Evolutionary conservation across 2,329 filamentous ascomycete genomes (phyloP), one percentile per base, ranked within the genome.

Genomic region (Cytospora mali): DNA sequence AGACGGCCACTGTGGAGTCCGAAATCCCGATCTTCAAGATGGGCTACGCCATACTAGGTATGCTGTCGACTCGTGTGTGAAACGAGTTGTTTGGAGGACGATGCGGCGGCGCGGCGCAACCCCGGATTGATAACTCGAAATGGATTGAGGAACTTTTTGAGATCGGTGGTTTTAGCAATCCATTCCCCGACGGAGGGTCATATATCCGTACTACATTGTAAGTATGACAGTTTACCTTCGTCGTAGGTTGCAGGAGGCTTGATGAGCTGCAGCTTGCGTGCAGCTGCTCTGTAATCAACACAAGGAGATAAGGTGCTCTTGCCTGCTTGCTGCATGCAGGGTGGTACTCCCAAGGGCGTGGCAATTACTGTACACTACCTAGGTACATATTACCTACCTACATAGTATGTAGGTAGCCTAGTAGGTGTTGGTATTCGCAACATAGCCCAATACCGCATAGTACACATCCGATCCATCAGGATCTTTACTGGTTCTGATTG

Each of bases 251-350:
- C 31, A 33, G 13, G 42, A 46, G 42, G 10, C n/a, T 23, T 23
- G 14, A 23, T 6, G 42, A 23, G 42, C 39, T 46, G 42, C 42
- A 46, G 18, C 42, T 46, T 46, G 42, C 42, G 10, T 21, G 42
- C 42, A 23, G n/a, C n/a, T 46, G 42, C 42, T 46, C 42, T 46
- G 42, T 46, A 46, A 46, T 46, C 42, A 46, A 6, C 35, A 6
- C 35, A 46, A 18, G n/a, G n/a, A 46, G 42, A 23, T 46, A 46
- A 46, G 42, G n/a, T n/a, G n/a, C n/a, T n/a, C n/a, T n/a, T n/a
- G n/a, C n/a, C 42, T 46, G n/a, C 42, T n/a, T 46, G 42, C 42
- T 46, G 42, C 42, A 46, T 46, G 42, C 42, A 46, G 42, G 42
- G 42, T 39, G 3, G 4, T 6, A 18, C 35, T 1, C 16, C 42